Evolutionary conservation across 208 protist species (phyloP), one percentile per base, ranked within the genome.

Genomic region (Trypanosoma boissoni): DNA sequence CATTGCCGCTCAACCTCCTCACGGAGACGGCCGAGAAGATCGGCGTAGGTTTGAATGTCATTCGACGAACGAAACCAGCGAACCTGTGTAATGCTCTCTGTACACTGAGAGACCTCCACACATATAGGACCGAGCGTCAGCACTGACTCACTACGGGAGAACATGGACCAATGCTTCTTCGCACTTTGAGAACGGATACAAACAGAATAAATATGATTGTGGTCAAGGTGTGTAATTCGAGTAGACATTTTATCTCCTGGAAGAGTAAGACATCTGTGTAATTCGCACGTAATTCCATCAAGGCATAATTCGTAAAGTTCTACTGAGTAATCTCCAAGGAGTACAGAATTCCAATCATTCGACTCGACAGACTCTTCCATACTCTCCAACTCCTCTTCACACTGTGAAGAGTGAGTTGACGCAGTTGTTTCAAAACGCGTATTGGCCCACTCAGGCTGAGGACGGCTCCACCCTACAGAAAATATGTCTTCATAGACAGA

Each of bases 121-220:
- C 69, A 62, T 62, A 96, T 83, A 4, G 81, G 58, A 6, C 60
- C 32, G 34, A 97, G 77, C 26, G 91, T 97, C 31, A 92, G 68
- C n/a, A 97, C 45, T 14, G 84, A 83, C 29, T 79, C 73, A 52
- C 86, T 83, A 57, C 78, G 79, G 3, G 86, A 95, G 31, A 84
- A 81, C 62, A 78, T 67, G 0, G 86, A 94, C 91, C 88, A 95
- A 53, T 91, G 82, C 60, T 82, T 44, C 46, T 86, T 86, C 55
- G 78, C 75, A 61, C 79, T 91, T 28, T 83, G 64, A 8, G 85
- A 93, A 23, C 88, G 81, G 20, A 97, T 77, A 20, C 71, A 84
- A 8, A 94, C 69, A 41, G 67, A 76, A 72, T 95, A 97, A 41
- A 97, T 72, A 27, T 83, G 62, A 59, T 97, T 83, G 34, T 86